Percentiles rank a stretch among this genome's conserved stretches.
phyloP scores from a whole-genome alignment of 352 stramenopile species.

The Phytophthora syringae region DNA sequence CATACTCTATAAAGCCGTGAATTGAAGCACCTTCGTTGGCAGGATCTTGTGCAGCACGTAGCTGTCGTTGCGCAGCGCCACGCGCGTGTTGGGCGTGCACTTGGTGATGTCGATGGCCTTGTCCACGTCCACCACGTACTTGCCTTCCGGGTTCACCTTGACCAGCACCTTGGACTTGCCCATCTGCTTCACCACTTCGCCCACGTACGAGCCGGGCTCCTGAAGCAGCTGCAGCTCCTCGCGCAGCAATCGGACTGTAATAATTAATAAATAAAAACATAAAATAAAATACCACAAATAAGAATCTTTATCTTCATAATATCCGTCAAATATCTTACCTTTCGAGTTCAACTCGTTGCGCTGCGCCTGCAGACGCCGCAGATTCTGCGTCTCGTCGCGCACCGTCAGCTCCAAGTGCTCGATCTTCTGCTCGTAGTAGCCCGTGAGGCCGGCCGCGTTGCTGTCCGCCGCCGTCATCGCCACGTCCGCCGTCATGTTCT shows the following conservation, averaged over 20 bases:
- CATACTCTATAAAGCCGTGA: conserved; percentile 26
- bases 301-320: conserved; percentile 19
- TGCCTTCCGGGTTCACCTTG: conserved; percentile 99
- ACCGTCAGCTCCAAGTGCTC: conserved; percentile 95
- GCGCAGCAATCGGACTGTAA: conserved; percentile 94
- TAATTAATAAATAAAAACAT: conserved; percentile 27
- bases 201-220: conserved; percentile 98
- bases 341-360: conserved; percentile 99
- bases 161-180: conserved; percentile 99
- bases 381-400: conserved; percentile 95
- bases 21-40: conserved; percentile 91
- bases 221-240: conserved; percentile 99
- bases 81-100: conserved; percentile 98
- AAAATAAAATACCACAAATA: not conserved
- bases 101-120: conserved; percentile 96
- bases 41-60: conserved; percentile 99
- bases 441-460: conserved; percentile 73
- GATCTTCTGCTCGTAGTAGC: conserved; percentile 96
- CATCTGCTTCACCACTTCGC: conserved; percentile 99
- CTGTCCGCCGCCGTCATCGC: conserved; percentile 41
- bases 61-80: conserved; percentile 99
- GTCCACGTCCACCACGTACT: conserved; percentile 99
- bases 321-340: conserved; percentile 69
- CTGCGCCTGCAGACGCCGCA: conserved; percentile 98
- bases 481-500: conserved; percentile 47